Conservation (phyloP, 2,329 filamentous ascomycete genomes). For the Sporothrix pallida region DNA sequence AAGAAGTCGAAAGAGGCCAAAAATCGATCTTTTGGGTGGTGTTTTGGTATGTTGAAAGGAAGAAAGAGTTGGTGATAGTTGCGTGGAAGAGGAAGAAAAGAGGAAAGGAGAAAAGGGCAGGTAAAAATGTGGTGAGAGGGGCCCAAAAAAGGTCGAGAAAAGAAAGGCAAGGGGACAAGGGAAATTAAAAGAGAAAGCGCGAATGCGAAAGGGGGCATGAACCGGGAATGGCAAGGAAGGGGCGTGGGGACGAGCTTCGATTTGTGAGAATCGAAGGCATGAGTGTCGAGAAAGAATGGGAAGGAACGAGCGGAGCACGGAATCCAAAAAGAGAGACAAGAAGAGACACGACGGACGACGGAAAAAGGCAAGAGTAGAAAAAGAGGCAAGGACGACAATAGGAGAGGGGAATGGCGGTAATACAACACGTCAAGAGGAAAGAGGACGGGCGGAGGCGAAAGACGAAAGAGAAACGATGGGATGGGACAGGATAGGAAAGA, state of each 20-base stretch:
- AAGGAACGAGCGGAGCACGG: constrained; percentile 34
- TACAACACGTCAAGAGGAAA: neutral
- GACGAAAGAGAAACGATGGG: neutral
- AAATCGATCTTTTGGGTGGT: constrained; percentile 39
- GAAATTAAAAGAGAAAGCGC: constrained; percentile 32
- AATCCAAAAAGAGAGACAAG: constrained; percentile 41
- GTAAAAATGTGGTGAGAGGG: constrained; percentile 29
- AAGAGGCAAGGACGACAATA: constrained; percentile 41
- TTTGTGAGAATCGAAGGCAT: constrained; percentile 45
- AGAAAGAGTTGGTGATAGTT: constrained; percentile 39
- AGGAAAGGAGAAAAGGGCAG: constrained; percentile 33
- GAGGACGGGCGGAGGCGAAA: constrained; percentile 31
- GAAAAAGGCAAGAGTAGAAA: constrained; percentile 40
- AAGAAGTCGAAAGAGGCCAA: constrained; percentile 38
- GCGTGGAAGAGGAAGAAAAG: constrained; percentile 20
- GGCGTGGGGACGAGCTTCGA: constrained; percentile 58
- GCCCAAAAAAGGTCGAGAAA: constrained; percentile 20
- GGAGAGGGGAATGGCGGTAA: neutral
- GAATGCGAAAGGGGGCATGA: constrained; percentile 45
- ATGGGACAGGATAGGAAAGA: constrained; percentile 25
- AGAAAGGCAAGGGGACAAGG: constrained; percentile 26
- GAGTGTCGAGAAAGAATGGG: constrained; percentile 22
- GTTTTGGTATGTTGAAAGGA: constrained; percentile 41
- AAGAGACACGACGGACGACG: constrained; percentile 7
- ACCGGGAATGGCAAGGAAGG: constrained; percentile 38